These are phyloP conservation scores for Cyanodermella asteris DNA, from an alignment of 2,329 filamentous ascomycete genomes.

Conservation along the genomic window DNA sequence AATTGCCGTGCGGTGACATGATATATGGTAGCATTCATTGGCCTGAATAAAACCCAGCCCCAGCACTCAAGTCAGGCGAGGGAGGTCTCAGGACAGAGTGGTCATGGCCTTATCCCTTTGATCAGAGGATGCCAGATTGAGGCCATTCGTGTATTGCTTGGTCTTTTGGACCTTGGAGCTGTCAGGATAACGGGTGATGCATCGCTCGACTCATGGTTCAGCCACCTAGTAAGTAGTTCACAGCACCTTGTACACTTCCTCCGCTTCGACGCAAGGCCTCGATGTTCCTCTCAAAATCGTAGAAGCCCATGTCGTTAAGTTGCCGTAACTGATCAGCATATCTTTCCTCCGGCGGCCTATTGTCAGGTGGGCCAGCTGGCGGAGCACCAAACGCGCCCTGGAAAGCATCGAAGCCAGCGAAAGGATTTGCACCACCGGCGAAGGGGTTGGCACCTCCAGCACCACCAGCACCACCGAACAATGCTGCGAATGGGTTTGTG, in stretches of 20 bases:
- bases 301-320: constrained; percentile 98
- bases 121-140: no score
- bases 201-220: no score
- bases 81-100: no score
- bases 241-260: constrained; percentile 80
- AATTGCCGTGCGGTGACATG: no score
- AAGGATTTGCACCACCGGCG: constrained; percentile 18
- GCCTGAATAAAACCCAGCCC: no score
- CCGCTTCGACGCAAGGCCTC: constrained; percentile 70
- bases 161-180: no score
- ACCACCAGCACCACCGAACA: constrained; percentile 34
- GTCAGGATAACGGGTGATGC: no score
- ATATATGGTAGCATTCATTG: no score
- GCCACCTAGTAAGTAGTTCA: constrained; percentile 60
- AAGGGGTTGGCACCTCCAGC: constrained; percentile 23
- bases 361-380: constrained; percentile 46
- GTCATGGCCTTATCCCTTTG: no score
- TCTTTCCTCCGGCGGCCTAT: constrained; percentile 73
- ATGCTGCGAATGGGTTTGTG: constrained; percentile 21
- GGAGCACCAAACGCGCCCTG: constrained; percentile 4
- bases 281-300: constrained; percentile 84
- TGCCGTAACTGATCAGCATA: constrained; percentile 80
- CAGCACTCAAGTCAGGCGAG: no score
- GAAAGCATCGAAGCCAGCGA: constrained; percentile 14
- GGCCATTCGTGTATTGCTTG: no score